Evolutionary conservation across 805 yeast genomes (phyloP), one percentile per base, ranked within the genome.

Genomic region (Ogataea nitratoaversa): DNA sequence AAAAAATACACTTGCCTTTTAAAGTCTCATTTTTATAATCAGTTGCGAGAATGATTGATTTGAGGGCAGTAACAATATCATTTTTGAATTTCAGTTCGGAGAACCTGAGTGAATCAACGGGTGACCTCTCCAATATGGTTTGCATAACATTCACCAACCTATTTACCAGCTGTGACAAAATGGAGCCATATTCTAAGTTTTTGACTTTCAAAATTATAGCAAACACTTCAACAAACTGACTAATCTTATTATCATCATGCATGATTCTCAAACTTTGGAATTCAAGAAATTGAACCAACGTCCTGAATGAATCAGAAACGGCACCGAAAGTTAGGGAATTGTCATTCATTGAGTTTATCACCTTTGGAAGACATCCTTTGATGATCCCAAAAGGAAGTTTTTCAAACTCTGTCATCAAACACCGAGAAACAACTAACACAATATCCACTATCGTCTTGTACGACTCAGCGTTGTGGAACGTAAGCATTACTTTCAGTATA

Each of bases 331-430:
- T 43, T 9, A 34, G 9, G 2, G 27, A 14, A 2, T 16, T 7
- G 16, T 33, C 33, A 32, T 54, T 56, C n/a, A 56, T 34, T 2
- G 47, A 47, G 1, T 36, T 38, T 5, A 53, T 30, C 1, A 55
- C 32, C n/a, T 30, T 34, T 1, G 48, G 42, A 1, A 57, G 19
- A 33, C 37, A 48, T n/a, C 44, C 42, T 25, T 44, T 38, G 1
- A 53, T 19, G n/a, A 52, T 23, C 3, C 40, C 40, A 13, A 50
- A 37, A 1, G 65, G 63, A 4, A 49, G 13, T 22, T 37, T 48
- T 1, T 34, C 22, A 30, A 53, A 45, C 8, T 27, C 43, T 6
- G 20, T 37, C 14, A 41, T 25, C 18, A 47, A 44, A 22, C 50
- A 46, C 9, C 47, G 38, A 3, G 48, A 38, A 5, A 41, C 30